Evolutionary conservation across 2,329 filamentous ascomycete species (phyloP), one percentile per base, ranked within the genome.

Genomic region (Botrytis pseudocinerea): DNA sequence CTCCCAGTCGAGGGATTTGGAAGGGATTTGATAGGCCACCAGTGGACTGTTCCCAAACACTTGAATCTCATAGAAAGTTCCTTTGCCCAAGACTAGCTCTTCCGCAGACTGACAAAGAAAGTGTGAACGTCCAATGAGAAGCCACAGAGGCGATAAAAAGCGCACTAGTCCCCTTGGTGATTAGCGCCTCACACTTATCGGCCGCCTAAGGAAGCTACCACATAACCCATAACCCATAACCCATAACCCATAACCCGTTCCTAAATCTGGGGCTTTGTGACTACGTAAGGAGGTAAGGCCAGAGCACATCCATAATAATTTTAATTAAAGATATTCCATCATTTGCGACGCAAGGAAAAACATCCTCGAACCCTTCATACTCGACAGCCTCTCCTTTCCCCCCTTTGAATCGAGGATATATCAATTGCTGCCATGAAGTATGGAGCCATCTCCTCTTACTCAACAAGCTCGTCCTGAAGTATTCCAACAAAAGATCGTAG

Each of bases 401-500:
- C 18, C 60, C 20, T 35, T 54, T 18, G 42, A 28, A 7, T 25
- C 20, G 46, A 66, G 46, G 22, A 66, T 54, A 42, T 42, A 68
- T 48, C 40, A 35, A 73, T 69, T 77, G 75, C 73, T 78, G 76
- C 74, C 76, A 80, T 80, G 78, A 78, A 78, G 72, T 72, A 97
- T 97, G 93, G 93, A 97, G 85, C 88, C 91, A 79, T 98, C 95
- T 81, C 96, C 96, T 76, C 89, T 99, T 81, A 97, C 95, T 73
- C 94, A 97, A 84, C 94, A 98, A 87, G 90, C 90, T 83, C 90
- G 94, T 79, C 96, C 95, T 71, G 92, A 97, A 82, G 89, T 92
- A 59, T 98, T 99, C 82, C 92, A 97, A 83, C 95, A 93, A 71
- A 99, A 99, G 85, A 93, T 99, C 77, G 92, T 97, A 74, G 88